Evolutionary conservation across 768 basidiomycete species (phyloP).

Genomic region (Amanita jacksonii): DNA sequence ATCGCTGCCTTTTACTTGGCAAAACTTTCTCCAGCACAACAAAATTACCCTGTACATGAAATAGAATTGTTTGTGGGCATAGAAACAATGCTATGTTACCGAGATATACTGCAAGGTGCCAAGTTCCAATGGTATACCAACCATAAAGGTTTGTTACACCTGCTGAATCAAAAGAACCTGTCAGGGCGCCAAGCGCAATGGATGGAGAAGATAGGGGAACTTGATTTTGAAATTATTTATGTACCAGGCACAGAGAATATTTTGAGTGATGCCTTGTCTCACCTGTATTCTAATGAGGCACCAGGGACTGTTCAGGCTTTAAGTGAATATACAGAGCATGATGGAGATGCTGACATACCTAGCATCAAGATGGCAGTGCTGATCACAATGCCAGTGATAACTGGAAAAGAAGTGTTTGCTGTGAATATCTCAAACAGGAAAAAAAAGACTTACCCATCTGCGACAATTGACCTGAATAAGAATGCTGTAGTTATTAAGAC

Average conservation of each 20-base stretch:
- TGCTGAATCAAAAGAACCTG: constrained; percentile 22
- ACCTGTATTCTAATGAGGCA: constrained; percentile 11
- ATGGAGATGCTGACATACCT: too few relatives aligned
- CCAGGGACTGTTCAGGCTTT: too few relatives aligned
- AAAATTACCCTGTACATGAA: constrained; percentile 27
- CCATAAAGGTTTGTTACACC: constrained; percentile 17
- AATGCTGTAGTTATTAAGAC: neutral
- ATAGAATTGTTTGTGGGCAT: constrained; percentile 23
- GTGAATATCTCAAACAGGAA: too few relatives aligned
- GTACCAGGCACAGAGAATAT: constrained; percentile 23
- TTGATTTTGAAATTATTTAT: constrained; percentile 20
- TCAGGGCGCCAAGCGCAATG: constrained; percentile 23
- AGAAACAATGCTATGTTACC: constrained; percentile 17
- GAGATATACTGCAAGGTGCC: constrained; percentile 16
- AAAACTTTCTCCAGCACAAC: constrained; percentile 19
- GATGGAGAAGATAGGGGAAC: constrained; percentile 24
- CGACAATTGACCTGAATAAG: constrained; percentile 7
- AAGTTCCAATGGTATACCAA: constrained; percentile 21
- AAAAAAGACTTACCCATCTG: neutral
- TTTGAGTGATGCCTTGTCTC: constrained; percentile 26
- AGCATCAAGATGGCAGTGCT: too few relatives aligned
- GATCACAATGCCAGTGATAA: too few relatives aligned
- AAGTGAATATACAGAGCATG: too few relatives aligned
- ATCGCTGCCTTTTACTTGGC: constrained; percentile 22
- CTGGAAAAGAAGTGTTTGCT: too few relatives aligned